phyloP scores from a whole-genome alignment of 2,329 filamentous ascomycete species.

The Aspergillus eucalypticola region DNA sequence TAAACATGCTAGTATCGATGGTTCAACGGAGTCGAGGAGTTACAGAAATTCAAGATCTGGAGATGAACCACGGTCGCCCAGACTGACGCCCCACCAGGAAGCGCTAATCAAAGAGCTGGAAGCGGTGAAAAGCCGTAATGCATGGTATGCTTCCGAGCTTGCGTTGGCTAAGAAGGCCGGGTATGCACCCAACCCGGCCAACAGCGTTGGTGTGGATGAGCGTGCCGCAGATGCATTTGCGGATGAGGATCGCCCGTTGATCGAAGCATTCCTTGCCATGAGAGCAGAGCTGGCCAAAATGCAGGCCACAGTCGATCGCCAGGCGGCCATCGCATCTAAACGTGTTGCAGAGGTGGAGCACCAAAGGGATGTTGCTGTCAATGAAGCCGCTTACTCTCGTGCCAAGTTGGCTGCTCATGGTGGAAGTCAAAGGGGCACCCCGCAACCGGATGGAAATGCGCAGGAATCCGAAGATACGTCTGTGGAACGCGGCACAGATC shows the following conservation, averaged over 20 bases:
- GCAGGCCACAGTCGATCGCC: constrained; percentile 84
- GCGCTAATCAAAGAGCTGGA: constrained; percentile 85
- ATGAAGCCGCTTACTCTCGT: constrained; percentile 92
- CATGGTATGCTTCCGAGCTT: constrained; percentile 95
- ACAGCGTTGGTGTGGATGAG: constrained; percentile 73
- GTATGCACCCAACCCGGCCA: constrained; percentile 71
- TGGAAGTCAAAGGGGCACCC: constrained; percentile 63
- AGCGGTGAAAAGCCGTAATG: constrained; percentile 78
- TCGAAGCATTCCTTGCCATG: constrained; percentile 92
- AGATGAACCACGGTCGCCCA: constrained; percentile 49
- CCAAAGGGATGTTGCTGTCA: constrained; percentile 90
- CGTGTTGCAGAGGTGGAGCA: constrained; percentile 92
- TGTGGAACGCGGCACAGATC: constrained; percentile 69
- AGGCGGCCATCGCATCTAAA: constrained; percentile 80
- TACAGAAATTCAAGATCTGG: constrained; percentile 44
- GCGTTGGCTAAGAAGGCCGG: constrained; percentile 88
- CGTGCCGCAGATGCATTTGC: constrained; percentile 76
- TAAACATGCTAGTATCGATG: constrained; percentile 42
- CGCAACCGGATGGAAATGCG: constrained; percentile 49
- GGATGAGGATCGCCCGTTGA: constrained; percentile 86
- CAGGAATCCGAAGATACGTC: constrained; percentile 60
- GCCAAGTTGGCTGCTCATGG: constrained; percentile 84
- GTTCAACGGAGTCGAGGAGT: constrained; percentile 39
- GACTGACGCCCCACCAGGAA: constrained; percentile 51
- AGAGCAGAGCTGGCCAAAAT: constrained; percentile 84